Evolutionary conservation across 495 filamentous ascomycete genomes (phyloP), one percentile per base, ranked within the genome.

Genomic region (Cercophora samala): DNA sequence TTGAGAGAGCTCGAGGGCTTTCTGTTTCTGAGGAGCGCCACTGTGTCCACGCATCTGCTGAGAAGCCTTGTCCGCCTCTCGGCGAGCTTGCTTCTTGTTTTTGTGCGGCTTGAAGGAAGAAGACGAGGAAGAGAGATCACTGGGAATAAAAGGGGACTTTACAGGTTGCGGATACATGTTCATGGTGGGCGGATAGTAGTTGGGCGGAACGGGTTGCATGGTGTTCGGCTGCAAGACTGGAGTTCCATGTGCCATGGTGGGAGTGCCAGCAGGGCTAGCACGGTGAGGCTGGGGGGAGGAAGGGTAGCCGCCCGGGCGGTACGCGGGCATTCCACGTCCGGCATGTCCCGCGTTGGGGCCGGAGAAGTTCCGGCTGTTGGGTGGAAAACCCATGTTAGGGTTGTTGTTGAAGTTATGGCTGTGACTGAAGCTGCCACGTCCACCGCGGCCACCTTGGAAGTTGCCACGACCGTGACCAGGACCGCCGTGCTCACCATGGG

Each of bases 231-330:
- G 81, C 86, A 92, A 90, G 73, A 89, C 87, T 17, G 91, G 90
- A 5, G 89, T 89, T 46, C 83, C 84, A 17, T 75, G 77, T 4
- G 89, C 89, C 69, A 92, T 87, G 3, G 88, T 86, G 63, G 84
- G 86, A 58, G 86, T 79, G 19, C 90, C 76, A 9, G 88, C 89
- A 4, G 93, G 93, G 77, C 92, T 96, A 61, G 91, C 70, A 25
- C 70, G 70, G 42, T 83, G 77, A 64, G 86, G 85, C 64, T 88
- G 85, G 15, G 90, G 90, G 6, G 89, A 91, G 79, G 87, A 88
- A 23, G 87, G 83, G 78, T 84, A 89, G 64, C 87, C 85, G 64
- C 77, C 76, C 70, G n/a, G n/a, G n/a, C 88, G 87, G 77, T 85
- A 92, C 91, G 64, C 84, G 22, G 53, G 53, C n/a, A 56, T 87